phyloP scores from a whole-genome alignment of 2,329 filamentous ascomycete genomes.

The Hortaea werneckii region DNA sequence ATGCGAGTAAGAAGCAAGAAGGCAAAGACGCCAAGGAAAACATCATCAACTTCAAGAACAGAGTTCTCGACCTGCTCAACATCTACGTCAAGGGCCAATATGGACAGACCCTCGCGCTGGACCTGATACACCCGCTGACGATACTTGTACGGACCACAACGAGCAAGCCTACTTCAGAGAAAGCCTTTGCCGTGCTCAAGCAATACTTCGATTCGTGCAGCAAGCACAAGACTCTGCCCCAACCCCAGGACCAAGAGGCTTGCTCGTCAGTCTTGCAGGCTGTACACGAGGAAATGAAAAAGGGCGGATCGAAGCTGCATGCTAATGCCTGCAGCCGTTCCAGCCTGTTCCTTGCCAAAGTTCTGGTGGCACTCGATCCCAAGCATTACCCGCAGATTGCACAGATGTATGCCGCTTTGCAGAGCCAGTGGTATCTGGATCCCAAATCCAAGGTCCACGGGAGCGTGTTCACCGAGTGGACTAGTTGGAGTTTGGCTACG shows the following conservation, averaged over 20 bases:
- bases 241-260: conserved; percentile 32
- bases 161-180: conserved; percentile 64
- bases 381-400: conserved; percentile 29
- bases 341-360: conserved; percentile 56
- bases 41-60: conserved; percentile 89
- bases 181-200: conserved; percentile 61
- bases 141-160: conserved; percentile 64
- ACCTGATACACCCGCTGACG: conserved; percentile 66
- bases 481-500: conserved; percentile 31
- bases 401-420: conserved; percentile 33
- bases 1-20: conserved; percentile 63
- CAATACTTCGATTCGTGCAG: conserved; percentile 58
- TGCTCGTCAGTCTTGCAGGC: conserved; percentile 50
- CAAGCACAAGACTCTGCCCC: conserved; percentile 36
- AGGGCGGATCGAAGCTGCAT: conserved; percentile 58
- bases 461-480: conserved; percentile 37
- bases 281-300: conserved; percentile 58
- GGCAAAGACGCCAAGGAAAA: conserved; percentile 79
- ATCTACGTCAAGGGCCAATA: conserved; percentile 77
- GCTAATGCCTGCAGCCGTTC: conserved; percentile 64
- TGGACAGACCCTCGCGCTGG: conserved; percentile 54
- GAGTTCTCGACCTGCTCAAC: conserved; percentile 76
- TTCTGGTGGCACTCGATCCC: conserved; percentile 43
- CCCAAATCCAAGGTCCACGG: conserved; percentile 32
- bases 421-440: conserved; percentile 34